These are phyloP conservation scores for Lophiostoma macrostomum DNA, from an alignment of 495 filamentous ascomycete genomes.

Conservation along the genomic window DNA sequence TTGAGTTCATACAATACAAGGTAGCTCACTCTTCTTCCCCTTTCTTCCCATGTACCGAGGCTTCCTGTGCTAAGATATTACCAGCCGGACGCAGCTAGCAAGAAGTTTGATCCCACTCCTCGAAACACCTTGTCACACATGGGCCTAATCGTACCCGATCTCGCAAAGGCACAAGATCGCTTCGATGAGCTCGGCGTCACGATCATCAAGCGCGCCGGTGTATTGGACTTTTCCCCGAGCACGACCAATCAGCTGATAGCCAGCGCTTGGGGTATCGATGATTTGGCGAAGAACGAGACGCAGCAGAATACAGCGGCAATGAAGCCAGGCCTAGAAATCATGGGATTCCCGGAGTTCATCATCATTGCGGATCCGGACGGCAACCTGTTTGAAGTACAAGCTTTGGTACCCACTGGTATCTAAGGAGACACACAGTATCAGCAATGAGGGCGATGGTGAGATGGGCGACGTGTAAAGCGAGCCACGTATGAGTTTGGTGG, in stretches of 20 bases:
- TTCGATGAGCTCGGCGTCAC: slow-evolving; percentile 24
- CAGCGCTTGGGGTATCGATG: slow-evolving; percentile 20
- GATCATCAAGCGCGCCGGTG: slow-evolving; percentile 35
- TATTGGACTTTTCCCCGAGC: neutral
- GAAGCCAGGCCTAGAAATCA: slow-evolving; percentile 12
- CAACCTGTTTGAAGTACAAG: slow-evolving; percentile 38
- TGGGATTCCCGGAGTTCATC: slow-evolving; percentile 30
- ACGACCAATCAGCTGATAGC: slow-evolving; percentile 7
- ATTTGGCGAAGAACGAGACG: slow-evolving; percentile 17
- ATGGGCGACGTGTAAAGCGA: neutral
- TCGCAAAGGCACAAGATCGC: slow-evolving; percentile 29
- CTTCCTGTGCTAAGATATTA: neutral
- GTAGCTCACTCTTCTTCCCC: neutral
- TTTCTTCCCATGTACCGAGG: neutral
- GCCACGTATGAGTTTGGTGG: too few relatives aligned
- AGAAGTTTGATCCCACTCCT: slow-evolving; percentile 1
- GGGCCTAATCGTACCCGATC: slow-evolving; percentile 37
- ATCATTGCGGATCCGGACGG: slow-evolving; percentile 38
- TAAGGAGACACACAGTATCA: neutral
- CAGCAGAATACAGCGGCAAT: slow-evolving; percentile 16
- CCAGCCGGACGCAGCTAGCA: neutral
- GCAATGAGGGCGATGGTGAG: neutral
- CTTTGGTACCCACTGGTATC: neutral
- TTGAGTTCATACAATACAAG: slow-evolving; percentile 37
- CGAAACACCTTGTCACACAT: slow-evolving; percentile 36